Conservation (phyloP, 2,329 filamentous ascomycete genomes). For the Fusarium humuli region DNA sequence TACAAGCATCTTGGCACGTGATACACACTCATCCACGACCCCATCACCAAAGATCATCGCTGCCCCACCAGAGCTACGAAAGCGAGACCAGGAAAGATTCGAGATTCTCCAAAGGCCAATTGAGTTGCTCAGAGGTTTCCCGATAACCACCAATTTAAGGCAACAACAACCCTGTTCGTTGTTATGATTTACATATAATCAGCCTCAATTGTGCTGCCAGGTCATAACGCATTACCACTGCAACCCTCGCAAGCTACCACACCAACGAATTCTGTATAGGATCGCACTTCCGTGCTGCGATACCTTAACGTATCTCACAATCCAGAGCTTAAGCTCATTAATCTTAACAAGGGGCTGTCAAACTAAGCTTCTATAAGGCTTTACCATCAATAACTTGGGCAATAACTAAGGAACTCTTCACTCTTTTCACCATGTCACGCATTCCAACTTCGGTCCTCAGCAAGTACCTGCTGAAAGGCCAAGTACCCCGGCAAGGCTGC, state of each 20-base stretch:
- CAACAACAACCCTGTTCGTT: background rate
- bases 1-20: conserved; percentile 6
- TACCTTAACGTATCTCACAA: background rate
- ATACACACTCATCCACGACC: background rate
- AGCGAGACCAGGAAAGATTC: conserved; percentile 5
- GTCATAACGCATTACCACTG: conserved; percentile 8
- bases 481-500: conserved; percentile 58
- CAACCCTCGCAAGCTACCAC: conserved; percentile 8
- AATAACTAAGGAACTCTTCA: background rate
- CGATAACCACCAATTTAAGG: background rate
- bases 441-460: conserved; percentile 59
- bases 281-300: background rate
- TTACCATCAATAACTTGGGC: background rate
- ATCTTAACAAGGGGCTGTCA: background rate
- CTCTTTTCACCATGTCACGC: conserved; percentile 55
- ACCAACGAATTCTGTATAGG: conserved; percentile 4
- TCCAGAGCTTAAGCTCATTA: background rate
- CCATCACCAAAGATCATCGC: background rate
- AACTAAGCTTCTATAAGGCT: background rate
- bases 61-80: conserved; percentile 24
- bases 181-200: background rate
- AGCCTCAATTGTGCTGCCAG: conserved; percentile 1
- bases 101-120: background rate
- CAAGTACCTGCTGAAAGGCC: conserved; percentile 62
- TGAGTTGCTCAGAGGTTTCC: background rate